Evolutionary conservation across 1,284 basidiomycete genomes (phyloP), one percentile per base, ranked within the genome.

Genomic region (Microbotryum scabiosae): DNA sequence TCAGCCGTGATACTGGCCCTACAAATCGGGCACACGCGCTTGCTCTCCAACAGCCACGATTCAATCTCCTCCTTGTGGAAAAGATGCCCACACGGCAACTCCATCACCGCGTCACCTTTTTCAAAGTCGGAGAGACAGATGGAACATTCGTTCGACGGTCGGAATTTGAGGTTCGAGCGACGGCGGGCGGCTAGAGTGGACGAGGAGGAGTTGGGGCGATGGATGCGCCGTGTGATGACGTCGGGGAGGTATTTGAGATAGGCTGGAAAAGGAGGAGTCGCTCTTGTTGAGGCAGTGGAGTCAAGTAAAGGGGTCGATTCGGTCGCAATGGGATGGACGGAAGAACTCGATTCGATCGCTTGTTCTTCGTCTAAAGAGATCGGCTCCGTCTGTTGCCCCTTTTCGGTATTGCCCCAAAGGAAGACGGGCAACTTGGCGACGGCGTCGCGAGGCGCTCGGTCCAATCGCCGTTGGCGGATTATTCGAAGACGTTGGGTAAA

Each of bases 51-150:
- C 62, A 96, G 77, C 91, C 91, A 96, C 68, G 85, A 82, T 72
- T 91, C 89, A 49, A 93, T 84, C 75, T 93, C 90, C 51, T 85
- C 83, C 57, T 87, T 78, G 75, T 90, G 87, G 74, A 88, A 90
- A 59, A 93, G 84, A 73, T 94, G 91, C 56, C 88, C 85, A 72
- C 91, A 96, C 0, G 91, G 91, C 52, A 94, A 74, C 56, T 92
- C 88, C 66, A 90, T 82, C 43, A 94, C 88, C 65, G 84, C 81
- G 72, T 96, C 91, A 2, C 90, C 90, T 68, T 84, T 84, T 46
- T 78, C 83, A 70, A 94, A 94, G 67, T 86, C 83, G 65, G 82
- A 86, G 66, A 96, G 80, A 73, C 91, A 96, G 65, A 96, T 93
- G 14, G 90, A 87, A 71, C 91, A 96, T 73, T 94, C 89, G 50